Evolutionary conservation across 2,329 filamentous ascomycete genomes (phyloP).

Genomic region (Trichoderma brevicompactum): DNA sequence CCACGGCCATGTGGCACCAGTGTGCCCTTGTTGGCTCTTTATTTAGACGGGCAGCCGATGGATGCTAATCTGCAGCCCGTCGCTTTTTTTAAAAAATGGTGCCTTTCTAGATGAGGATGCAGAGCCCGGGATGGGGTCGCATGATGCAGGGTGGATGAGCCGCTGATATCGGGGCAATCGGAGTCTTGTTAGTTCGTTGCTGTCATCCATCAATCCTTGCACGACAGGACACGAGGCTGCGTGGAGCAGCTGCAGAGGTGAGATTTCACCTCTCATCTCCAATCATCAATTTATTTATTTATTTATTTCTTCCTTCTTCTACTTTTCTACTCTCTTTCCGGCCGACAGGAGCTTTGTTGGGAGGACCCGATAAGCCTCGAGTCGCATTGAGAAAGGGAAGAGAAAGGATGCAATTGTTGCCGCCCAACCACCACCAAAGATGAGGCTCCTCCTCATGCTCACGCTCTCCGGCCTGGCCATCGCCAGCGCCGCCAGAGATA

Average conservation of each 20-base stretch:
- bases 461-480: slow-evolving; percentile 12
- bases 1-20: too few species aligned
- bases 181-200: background rate
- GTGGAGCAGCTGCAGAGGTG: background rate
- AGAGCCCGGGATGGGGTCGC: slow-evolving; percentile 12
- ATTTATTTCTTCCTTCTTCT: background rate
- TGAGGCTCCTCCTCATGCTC: slow-evolving; percentile 25
- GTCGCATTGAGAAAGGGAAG: background rate
- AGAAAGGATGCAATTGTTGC: slow-evolving; percentile 15
- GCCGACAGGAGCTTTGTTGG: background rate
- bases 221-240: slow-evolving; percentile 13
- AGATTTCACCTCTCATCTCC: background rate
- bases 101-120: slow-evolving; percentile 17
- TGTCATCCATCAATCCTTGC: slow-evolving; percentile 5
- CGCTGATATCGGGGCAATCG: background rate
- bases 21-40: background rate
- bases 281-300: background rate
- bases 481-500: slow-evolving; percentile 24
- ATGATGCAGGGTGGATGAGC: slow-evolving; percentile 7
- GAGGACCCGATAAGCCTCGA: background rate
- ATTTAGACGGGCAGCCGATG: background rate
- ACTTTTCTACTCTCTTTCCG: background rate
- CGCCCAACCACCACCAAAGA: slow-evolving; percentile 1
- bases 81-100: background rate
- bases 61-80: background rate